Base-by-base conservation (phyloP, 2,329 filamentous ascomycete genomes). In the Lasiodiplodia gonubiensis region DNA sequence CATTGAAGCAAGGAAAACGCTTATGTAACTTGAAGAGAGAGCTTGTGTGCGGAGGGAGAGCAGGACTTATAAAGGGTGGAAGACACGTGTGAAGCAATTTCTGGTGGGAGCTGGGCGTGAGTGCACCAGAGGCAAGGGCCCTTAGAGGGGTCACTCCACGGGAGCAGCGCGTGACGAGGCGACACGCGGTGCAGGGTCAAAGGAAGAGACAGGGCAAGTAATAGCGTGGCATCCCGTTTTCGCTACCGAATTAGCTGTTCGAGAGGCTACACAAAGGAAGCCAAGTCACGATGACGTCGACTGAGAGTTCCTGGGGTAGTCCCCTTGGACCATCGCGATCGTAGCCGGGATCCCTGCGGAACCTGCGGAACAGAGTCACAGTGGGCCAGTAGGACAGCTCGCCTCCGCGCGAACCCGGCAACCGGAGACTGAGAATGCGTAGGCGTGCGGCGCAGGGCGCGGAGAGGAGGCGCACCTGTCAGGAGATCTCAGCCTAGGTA, bases 261-360 rank as follows among this genome's bases (percentile, higher is more conserved):
- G 35, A 59, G 35, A 25, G 21, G 55, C 39, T 11, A n/a, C 42
- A 51, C 46, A 51, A 51, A 63, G 35, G 27, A 25, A 46, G 42
- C 59, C 30, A 51, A 51, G 42, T 51, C 59, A 63, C 27, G 10
- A 63, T 63, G 59, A 63, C 59, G 59, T 63, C 46, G 37, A 30
- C 59, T 51, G 42, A 61, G 21, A n/a, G 59, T 49, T 49, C 42
- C 59, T 61, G 59, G 59, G 42, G 59, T 51, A 51, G 59, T 4
- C 8, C 42, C 27, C 42, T 21, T 12, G 23, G n/a, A 30, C n/a
- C 37, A 33, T 63, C 59, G 59, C 59, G 59, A 63, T 63, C 59
- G 59, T 42, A 61, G 57, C 57, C 57, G 30, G 57, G 57, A 61
- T 61, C n/a, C 42, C 14, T 16, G 59, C 59, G 59, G 59, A 63